Conservation (phyloP, 345 rosid genomes). For the Salix suchowensis region DNA sequence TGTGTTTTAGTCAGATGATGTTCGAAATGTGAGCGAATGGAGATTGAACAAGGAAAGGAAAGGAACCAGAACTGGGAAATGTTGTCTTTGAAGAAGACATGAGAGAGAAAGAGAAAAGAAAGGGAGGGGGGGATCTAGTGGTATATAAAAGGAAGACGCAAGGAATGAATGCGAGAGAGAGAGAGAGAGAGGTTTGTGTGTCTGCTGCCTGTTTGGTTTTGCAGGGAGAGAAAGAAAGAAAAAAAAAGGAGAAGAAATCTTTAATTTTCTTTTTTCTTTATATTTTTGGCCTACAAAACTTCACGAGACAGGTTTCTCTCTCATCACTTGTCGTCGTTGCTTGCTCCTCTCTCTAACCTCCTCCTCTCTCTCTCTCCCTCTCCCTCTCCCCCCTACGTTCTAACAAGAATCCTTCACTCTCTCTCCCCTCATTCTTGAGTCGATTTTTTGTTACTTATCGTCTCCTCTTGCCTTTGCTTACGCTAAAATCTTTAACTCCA, state of each 20-base stretch:
- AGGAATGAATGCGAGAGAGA: slow-evolving; percentile 50
- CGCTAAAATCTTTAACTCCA: neutral
- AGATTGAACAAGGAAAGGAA: neutral
- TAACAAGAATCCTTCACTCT: neutral
- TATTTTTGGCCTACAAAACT: slow-evolving; percentile 8
- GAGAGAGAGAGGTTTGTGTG: neutral
- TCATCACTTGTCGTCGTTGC: neutral
- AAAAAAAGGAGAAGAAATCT: slow-evolving; percentile 9
- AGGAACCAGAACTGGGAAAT: neutral
- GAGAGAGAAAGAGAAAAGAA: slow-evolving; percentile 18
- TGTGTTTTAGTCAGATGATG: neutral
- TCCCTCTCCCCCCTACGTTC: neutral
- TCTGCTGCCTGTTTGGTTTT: no score
- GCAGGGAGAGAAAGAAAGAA: neutral
- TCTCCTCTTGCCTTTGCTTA: neutral
- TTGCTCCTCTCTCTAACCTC: neutral
- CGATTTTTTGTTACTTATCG: neutral
- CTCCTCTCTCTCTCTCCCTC: neutral
- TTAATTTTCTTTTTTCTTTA: neutral
- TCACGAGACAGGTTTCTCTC: slow-evolving; percentile 36
- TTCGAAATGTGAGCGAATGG: slow-evolving; percentile 38
- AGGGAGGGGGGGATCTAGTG: slow-evolving; percentile 72
- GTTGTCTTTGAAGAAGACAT: slow-evolving; percentile 31
- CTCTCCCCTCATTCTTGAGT: neutral
- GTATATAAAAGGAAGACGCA: slow-evolving; percentile 53